Percentiles rank a stretch among this genome's conserved stretches.
phyloP scores from a whole-genome alignment of 306 rosid genomes.

The Casuarina equisetifolia region DNA sequence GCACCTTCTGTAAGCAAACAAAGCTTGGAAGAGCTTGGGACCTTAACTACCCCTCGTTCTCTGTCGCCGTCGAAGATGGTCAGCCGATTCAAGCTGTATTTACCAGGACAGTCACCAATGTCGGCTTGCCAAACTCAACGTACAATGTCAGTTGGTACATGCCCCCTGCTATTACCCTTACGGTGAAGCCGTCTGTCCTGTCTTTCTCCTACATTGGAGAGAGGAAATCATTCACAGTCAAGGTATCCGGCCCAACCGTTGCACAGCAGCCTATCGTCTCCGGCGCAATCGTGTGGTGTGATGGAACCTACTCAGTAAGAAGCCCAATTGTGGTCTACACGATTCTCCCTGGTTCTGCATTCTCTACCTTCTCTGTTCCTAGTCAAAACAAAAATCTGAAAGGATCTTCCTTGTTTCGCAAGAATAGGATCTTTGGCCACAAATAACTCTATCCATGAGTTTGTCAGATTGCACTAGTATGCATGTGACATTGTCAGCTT shows the following conservation, averaged over 20 bases:
- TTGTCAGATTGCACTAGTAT: neutral
- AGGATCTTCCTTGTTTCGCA: conserved; percentile 18
- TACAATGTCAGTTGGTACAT: neutral
- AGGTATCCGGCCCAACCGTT: conserved; percentile 15
- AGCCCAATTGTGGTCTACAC: conserved; percentile 32
- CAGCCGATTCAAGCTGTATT: conserved; percentile 15
- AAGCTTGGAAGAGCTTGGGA: conserved; percentile 32
- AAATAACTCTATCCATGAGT: neutral
- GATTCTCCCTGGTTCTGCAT: conserved; percentile 22
- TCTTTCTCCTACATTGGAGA: conserved; percentile 24
- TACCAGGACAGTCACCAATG: conserved; percentile 32
- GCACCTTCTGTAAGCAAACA: conserved; percentile 18
- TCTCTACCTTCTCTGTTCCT: neutral
- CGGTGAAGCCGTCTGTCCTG: conserved; percentile 13
- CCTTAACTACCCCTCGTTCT: conserved; percentile 39
- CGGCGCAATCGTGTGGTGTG: conserved; percentile 18
- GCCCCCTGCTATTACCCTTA: neutral
- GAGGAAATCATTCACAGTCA: conserved; percentile 17
- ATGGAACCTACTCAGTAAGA: conserved; percentile 25
- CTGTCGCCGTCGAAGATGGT: conserved; percentile 29
- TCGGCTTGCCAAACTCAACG: conserved; percentile 32
- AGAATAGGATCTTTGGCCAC: conserved; percentile 1
- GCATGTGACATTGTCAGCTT: no score
- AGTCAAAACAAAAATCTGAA: conserved; percentile 4
- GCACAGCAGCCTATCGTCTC: conserved; percentile 27